Evolutionary conservation across 108 stramenopile species (phyloP), one percentile per base, ranked within the genome.

Genomic region (Licmophora abbreviata): DNA sequence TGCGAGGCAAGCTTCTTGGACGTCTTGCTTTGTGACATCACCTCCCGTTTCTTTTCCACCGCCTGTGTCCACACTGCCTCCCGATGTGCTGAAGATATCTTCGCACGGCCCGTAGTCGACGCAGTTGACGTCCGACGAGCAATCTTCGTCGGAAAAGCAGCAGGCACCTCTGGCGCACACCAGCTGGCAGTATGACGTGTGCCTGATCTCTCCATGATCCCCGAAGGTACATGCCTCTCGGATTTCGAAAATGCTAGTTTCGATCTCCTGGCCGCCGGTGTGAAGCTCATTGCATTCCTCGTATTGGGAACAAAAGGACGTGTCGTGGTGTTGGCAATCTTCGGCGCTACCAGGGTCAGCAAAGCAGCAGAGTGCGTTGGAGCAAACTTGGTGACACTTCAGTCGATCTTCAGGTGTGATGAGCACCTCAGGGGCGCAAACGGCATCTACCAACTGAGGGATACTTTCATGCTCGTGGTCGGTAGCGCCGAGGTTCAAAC

Each of bases 131-230:
- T 51, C 26, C 41, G 26, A 25, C 31, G 42, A 43, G 17, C 18
- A 56, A 25, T 44, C 26, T 0, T 45, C 41, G 12, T 31, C 6
- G 31, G 41, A 44, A 54, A 54, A 54, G 29, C 61, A 63, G n/a
- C 53, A 54, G 10, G 61, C 61, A 1, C 61, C 52, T 18, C 48
- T 44, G 3, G 29, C 45, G 29, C 61, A 63, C 7, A 54, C 28
- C 22, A 40, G 26, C 8, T 35, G 32, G 44, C 53, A 54, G 15
- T 11, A 22, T 1, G 33, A 1, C 26, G 43, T 56, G 40, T 14
- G 9, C 26, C 32, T 8, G 18, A 48, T 44, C 4, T 49, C 54
- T 5, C 20, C 22, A 30, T 44, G 55, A 1, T 22, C 29, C 0
- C 25, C 33, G 3, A n/a, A n/a, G n/a, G n/a, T n/a, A n/a, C n/a